A percentile compares a stretch with the other conserved stretches of the same genome.
Evolutionary conservation across 2,329 filamentous ascomycete genomes (phyloP).

Genomic region (Cordyceps farinosa): DNA sequence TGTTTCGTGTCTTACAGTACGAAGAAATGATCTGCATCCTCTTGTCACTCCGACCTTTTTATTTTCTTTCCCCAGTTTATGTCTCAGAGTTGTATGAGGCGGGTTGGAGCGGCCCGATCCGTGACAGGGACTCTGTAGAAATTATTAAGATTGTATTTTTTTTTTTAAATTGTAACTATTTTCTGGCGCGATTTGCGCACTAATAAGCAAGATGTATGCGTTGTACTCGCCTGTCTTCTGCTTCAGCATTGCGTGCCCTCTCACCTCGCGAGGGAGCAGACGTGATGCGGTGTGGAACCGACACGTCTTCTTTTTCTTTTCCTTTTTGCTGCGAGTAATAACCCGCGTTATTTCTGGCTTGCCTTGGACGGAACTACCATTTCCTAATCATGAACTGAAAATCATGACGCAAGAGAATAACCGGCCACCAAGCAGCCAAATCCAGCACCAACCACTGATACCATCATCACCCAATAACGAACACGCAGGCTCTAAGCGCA

Average conservation of each 20-base stretch:
- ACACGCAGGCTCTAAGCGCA: background rate
- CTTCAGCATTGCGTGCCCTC: background rate
- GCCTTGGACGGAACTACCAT: too few species aligned
- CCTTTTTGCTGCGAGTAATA: background rate
- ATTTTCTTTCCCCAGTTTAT: too few species aligned
- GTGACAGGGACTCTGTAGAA: too few species aligned
- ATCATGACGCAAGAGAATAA: conserved; percentile 1
- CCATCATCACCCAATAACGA: background rate
- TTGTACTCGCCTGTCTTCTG: background rate
- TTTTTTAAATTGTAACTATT: background rate
- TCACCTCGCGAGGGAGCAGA: background rate
- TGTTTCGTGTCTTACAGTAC: too few species aligned
- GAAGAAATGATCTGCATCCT: too few species aligned
- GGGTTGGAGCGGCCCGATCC: too few species aligned
- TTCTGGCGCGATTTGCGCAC: background rate
- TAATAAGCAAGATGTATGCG: background rate
- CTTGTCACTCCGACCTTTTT: too few species aligned
- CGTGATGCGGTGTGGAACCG: background rate
- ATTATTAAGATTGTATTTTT: too few species aligned
- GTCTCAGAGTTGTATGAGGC: too few species aligned
- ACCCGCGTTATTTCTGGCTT: too few species aligned
- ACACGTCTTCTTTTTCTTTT: background rate
- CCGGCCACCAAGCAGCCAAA: background rate
- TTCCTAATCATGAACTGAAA: background rate
- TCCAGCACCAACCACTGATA: background rate